Conservation (phyloP, 352 stramenopile species). For the Globisporangium middletonii region DNA sequence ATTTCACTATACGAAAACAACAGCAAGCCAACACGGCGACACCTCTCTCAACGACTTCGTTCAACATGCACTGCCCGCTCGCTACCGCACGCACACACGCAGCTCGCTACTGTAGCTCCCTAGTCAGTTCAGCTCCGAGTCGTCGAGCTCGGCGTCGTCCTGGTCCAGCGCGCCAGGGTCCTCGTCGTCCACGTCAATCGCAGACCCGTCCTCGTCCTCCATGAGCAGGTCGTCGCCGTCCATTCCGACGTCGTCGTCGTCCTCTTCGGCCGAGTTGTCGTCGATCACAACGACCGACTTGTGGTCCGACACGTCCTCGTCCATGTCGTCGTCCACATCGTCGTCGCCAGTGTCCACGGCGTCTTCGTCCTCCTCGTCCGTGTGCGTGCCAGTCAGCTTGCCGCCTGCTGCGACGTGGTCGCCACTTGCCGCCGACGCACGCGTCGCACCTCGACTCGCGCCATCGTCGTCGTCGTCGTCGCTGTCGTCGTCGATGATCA, state of each 20-base stretch:
- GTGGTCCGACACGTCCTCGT: conserved; percentile 20
- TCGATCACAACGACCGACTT: conserved; percentile 13
- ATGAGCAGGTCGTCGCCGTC: conserved; percentile 25
- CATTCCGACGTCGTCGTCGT: conserved; percentile 18
- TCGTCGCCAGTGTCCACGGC: conserved; percentile 6
- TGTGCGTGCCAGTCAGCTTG: conserved; percentile 5
- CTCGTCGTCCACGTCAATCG: conserved; percentile 34
- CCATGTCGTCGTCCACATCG: conserved; percentile 21
- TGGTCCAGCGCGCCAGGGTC: conserved; percentile 12
- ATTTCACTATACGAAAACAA: no score
- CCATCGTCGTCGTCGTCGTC: conserved; percentile 19
- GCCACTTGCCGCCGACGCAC: background rate
- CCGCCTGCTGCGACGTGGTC: background rate
- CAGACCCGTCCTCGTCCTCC: conserved; percentile 28
- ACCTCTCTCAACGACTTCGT: background rate
- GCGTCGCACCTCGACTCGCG: background rate
- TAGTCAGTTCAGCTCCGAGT: conserved; percentile 7
- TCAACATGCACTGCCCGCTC: background rate
- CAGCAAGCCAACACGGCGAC: no score
- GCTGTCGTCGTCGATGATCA: conserved; percentile 54
- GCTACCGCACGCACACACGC: background rate
- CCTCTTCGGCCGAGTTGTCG: conserved; percentile 10
- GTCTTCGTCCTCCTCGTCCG: conserved; percentile 19
- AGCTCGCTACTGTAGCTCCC: no score
- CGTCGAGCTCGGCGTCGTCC: conserved; percentile 16